Base-by-base conservation (phyloP, 805 yeast genomes). In the Schwanniomyces sp. region DNA sequence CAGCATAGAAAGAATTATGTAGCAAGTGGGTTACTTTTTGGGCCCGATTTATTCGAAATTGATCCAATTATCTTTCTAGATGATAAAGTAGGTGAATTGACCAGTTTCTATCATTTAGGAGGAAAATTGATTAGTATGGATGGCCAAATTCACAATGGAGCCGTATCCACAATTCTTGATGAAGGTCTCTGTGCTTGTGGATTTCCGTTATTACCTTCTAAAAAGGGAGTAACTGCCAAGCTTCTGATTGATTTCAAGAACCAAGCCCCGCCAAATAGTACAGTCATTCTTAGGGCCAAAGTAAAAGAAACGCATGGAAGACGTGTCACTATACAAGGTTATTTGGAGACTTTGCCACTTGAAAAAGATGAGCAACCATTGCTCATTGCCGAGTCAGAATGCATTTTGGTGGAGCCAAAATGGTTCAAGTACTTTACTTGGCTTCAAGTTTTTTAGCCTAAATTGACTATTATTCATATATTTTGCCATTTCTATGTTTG, bases 131-230 rank as follows among this genome's bases (percentile, higher is more conserved):
- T 82, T 6, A 88, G 91, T 43, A 80, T 79, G 42, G 86, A 84
- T 42, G 88, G 88, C 0, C 81, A 82, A 44, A 79, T 92, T 16
- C 96, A 90, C 61, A 86, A 87, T 56, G 97, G 97, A 3, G 74
- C 91, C 3, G 66, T 88, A 5, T 78, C 95, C 2, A 84, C 96
- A 1, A 63, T 92, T 11, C 51, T 92, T 45, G 98, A 92, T 66
- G 97, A 91, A 62, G 85, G 86, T 0, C 69, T 92, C 26, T 89
- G 96, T 58, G 75, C 82, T 39, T 87, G 96, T 58, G 98, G 97
- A 12, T 92, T 91, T 62, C 82, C 89, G 3, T 69, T 78, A 25
- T 71, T 92, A 10, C 98, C 98, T 0, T 81, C 84, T 48, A 79
- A 82, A 47, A 75, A 86, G 43, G 99, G 98, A 11, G 96, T 94